Base-by-base conservation (phyloP, 495 filamentous ascomycete species). In the Aspergillus mulundensis region DNA sequence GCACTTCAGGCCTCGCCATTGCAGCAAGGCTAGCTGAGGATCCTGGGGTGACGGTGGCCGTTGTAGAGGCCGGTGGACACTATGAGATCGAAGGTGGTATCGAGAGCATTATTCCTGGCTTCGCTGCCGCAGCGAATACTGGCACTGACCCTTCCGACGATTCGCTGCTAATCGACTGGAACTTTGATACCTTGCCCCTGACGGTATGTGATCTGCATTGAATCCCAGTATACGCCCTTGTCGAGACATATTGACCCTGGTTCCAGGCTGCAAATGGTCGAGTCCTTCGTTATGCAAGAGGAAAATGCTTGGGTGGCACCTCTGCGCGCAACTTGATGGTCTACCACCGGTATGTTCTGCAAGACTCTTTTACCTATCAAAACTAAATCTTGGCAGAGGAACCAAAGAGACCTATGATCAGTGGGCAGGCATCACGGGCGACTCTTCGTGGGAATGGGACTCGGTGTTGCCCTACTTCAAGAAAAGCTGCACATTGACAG, bases 21-120 rank as follows among this genome's bases (percentile, higher is more conserved):
- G 77, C 73, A 0, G 62, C 71, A 8, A 69, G 77, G 8, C 68
- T 81, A 15, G 71, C 76, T 5, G 71, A 77, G 48, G 34, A 52
- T 51, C 59, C 0, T 66, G 56, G 21, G 2, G 32, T 39, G 18
- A 57, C 50, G 5, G 71, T 79, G 5, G 77, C 76, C 18, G 69
- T 86, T 0, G 66, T 86, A 14, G 84, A 87, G 66, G 83, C 84
- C 7, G 84, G 84, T 0, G 75, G 75, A 4, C 78, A 78, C 59
- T 85, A 86, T 54, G 75, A 86, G 62, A 45, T 69, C 14, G 45
- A 48, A 15, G 72, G 74, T 8, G 59, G 59, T 40, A 67, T 63
- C 66, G 65, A 67, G 57, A 75, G 57, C 70, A 78, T 58, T 42
- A 68, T 87, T 10, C 82, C 81, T 0, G 75, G 57, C 4, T 68